Conservation (phyloP, 2,329 filamentous ascomycete species). For the Huntiella omanensis region DNA sequence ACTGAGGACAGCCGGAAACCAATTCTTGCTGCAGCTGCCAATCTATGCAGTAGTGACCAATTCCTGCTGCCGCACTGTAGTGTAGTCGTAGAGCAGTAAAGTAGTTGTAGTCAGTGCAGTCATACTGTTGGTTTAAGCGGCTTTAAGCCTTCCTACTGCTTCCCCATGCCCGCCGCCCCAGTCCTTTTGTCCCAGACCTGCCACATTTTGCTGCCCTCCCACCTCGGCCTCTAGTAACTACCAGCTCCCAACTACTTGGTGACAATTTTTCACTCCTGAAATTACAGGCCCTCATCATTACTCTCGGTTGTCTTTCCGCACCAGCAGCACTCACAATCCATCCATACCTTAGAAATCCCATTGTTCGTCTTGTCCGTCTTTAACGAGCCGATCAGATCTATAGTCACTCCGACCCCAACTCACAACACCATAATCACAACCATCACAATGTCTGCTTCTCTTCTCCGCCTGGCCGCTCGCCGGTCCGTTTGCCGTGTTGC, state of each 20-base stretch:
- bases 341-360: constrained; percentile 8
- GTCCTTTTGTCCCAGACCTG: background rate
- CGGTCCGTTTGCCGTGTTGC: constrained; percentile 43
- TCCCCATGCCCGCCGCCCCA: background rate
- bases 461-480: constrained; percentile 56
- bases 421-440: constrained; percentile 13
- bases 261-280: constrained; percentile 11
- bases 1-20: constrained; percentile 3
- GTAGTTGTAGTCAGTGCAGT: too few species aligned
- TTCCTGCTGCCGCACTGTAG: too few species aligned
- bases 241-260: background rate
- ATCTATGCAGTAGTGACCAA: background rate
- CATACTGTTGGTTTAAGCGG: too few species aligned
- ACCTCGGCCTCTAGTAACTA: background rate
- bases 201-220: background rate
- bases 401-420: constrained; percentile 15
- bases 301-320: constrained; percentile 2
- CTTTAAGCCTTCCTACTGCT: too few species aligned
- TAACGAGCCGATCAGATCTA: constrained; percentile 3
- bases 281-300: constrained; percentile 10
- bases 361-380: constrained; percentile 1
- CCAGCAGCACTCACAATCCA: constrained; percentile 7
- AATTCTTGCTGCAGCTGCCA: background rate
- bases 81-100: too few species aligned
- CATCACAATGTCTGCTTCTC: constrained; percentile 41